Evolutionary conservation across 495 filamentous ascomycete species (phyloP), one percentile per base, ranked within the genome.

Genomic region (Sporormia fimetaria): DNA sequence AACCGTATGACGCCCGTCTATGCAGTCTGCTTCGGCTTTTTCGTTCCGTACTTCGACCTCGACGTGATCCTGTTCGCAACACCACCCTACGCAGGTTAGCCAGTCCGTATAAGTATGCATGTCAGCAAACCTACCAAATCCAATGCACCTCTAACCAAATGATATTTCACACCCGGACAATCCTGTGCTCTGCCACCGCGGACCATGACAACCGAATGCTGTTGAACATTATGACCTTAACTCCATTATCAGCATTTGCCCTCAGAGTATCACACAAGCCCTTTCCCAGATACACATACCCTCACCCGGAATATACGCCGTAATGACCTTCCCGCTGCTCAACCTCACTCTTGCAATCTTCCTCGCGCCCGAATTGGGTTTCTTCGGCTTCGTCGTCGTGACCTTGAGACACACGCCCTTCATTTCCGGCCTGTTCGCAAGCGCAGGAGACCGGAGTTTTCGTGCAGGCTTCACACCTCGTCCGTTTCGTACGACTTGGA

Each of bases 21-120:
- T n/a, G n/a, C n/a, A n/a, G n/a, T n/a, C n/a, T n/a, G n/a, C 77
- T 94, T 95, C 1, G 90, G 88, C 66, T 94, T 96, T 78, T 99
- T 99, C 10, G 92, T 93, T 44, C 90, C 90, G 55, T 92, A 99
- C 67, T 99, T 99, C 41, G 84, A 93, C 55, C 90, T 73, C 59
- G 80, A 82, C 2, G 75, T 82, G 60, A 80, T 69, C 37, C 90
- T 71, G 56, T 76, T 88, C 11, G 71, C 75, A 49, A 99, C 92
- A 67, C 92, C 92, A 59, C 87, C 85, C 90, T 95, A 58, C 6
- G 2, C 18, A 35, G n/a, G 22, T 42, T 11, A 49, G 40, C 10
- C 23, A 38, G 16, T 10, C 25, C 28, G 3, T 24, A 20, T 12
- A 29, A 36, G 40, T 42, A 28, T 34, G 23, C 15, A 30, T 36